A percentile compares a stretch with the other conserved stretches of the same genome.
These are phyloP conservation scores for Miamiensis avidus DNA, from an alignment of 169 alveolate species.

Conservation along the genomic window DNA sequence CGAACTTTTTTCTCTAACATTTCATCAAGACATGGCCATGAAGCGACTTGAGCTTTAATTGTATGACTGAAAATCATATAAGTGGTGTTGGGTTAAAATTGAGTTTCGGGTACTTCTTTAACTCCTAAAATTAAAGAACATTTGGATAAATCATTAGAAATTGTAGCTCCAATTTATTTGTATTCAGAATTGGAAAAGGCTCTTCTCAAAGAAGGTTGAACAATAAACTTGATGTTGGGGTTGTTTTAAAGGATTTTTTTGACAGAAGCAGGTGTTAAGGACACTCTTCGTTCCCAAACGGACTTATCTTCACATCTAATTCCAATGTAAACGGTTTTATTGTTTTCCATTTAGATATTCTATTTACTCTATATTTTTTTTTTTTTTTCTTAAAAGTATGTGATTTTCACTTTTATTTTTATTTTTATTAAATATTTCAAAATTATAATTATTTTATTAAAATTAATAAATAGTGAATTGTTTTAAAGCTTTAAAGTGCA, in stretches of 20 bases:
- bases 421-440: too few relatives aligned
- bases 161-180: conserved; percentile 57
- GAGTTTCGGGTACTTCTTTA: conserved; percentile 66
- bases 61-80: conserved; percentile 75
- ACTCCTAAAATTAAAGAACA: conserved; percentile 70
- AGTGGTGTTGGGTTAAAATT: conserved; percentile 53
- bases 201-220: conserved; percentile 69
- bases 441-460: too few relatives aligned
- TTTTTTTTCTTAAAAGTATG: too few relatives aligned
- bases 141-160: conserved; percentile 58
- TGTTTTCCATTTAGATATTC: not conserved
- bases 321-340: conserved; percentile 47
- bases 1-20: conserved; percentile 61
- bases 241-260: conserved; percentile 30
- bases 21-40: conserved; percentile 65
- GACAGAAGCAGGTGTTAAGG: conserved; percentile 72
- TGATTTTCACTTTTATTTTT: too few relatives aligned
- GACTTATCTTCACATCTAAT: conserved; percentile 65
- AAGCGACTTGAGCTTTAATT: conserved; percentile 65
- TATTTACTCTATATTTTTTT: too few relatives aligned
- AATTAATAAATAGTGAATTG: too few relatives aligned
- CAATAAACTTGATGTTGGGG: conserved; percentile 56
- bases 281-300: conserved; percentile 79
- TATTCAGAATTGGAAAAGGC: conserved; percentile 67
- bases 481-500: too few relatives aligned